These are phyloP conservation scores for Podaxis sp. DNA, from an alignment of 768 basidiomycete genomes.

Conservation along the genomic window DNA sequence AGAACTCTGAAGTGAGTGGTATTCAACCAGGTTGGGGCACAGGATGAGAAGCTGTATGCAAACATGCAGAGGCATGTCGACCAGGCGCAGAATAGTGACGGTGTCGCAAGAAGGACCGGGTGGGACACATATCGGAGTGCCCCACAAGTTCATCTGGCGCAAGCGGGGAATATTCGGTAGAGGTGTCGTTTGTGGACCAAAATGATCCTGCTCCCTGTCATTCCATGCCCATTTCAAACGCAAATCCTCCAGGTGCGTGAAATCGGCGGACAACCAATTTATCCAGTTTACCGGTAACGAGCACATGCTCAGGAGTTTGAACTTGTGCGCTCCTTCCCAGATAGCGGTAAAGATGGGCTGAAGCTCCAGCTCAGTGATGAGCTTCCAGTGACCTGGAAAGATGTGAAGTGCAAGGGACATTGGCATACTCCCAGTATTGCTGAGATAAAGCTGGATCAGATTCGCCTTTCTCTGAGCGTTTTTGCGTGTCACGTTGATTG, in stretches of 20 bases:
- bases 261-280: background rate
- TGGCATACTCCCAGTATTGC: background rate
- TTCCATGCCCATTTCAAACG: constrained; percentile 1
- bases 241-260: background rate
- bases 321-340: background rate
- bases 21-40: constrained; percentile 1
- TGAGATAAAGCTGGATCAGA: background rate
- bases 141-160: background rate
- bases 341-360: background rate
- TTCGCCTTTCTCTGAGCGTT: background rate
- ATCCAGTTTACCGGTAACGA: background rate
- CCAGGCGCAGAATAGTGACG: background rate
- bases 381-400: background rate
- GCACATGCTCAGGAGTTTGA: background rate
- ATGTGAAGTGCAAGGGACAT: background rate
- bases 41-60: background rate
- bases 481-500: background rate
- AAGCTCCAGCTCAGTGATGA: background rate
- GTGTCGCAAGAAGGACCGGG: background rate
- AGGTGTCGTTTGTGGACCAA: background rate
- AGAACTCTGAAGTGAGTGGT: background rate
- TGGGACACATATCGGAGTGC: background rate
- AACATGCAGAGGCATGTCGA: background rate
- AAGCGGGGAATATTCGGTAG: background rate
- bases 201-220: background rate